Percentiles rank a stretch among this genome's conserved stretches.
These are phyloP conservation scores for Deinandra increscens DNA, from an alignment of 129 eudicot species.

Conservation along the genomic window DNA sequence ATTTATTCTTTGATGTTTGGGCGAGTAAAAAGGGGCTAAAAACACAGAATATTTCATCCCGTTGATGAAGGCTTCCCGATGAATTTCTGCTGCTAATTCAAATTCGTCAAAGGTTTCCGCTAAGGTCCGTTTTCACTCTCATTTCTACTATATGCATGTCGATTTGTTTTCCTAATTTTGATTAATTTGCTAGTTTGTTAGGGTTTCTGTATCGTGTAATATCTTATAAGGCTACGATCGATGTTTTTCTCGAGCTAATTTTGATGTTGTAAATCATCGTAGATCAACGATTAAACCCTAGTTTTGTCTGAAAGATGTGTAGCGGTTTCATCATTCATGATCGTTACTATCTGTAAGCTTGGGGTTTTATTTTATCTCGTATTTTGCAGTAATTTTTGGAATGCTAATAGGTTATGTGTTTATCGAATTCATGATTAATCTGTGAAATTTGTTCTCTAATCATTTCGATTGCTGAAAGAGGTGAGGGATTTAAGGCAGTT, in stretches of 20 bases:
- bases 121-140: slow-evolving; percentile 29
- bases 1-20: not conserved
- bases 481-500: not conserved
- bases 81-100: slow-evolving; percentile 1
- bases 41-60: slow-evolving; percentile 24
- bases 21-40: slow-evolving; percentile 24
- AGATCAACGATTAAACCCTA: slow-evolving; percentile 26
- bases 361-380: not conserved
- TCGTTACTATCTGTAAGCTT: not conserved
- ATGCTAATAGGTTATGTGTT: not conserved
- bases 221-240: slow-evolving; percentile 15
- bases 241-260: not conserved
- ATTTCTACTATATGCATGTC: slow-evolving; percentile 9
- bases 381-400: not conserved
- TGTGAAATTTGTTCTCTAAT: not conserved
- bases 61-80: slow-evolving; percentile 18
- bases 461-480: not conserved
- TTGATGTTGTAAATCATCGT: slow-evolving; percentile 1
- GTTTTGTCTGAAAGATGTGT: not conserved
- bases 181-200: slow-evolving; percentile 20
- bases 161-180: not conserved
- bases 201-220: slow-evolving; percentile 25
- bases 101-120: slow-evolving; percentile 17
- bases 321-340: slow-evolving; percentile 8
- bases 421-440: not conserved